Evolutionary conservation across 495 filamentous ascomycete species (phyloP).

Genomic region (Annulohypoxylon bovei): DNA sequence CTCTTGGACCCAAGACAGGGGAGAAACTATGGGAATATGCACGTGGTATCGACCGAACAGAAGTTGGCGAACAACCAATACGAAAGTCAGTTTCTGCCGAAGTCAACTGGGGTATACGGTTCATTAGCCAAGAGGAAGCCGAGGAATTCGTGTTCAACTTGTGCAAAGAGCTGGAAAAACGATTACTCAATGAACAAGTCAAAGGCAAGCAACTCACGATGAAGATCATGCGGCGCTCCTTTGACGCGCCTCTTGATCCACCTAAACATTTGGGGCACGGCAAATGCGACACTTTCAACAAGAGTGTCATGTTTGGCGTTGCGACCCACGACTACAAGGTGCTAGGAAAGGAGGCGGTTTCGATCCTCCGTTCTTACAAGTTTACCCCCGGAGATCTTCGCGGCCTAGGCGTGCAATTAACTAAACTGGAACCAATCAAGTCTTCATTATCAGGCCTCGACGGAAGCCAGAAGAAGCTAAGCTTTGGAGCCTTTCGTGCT

Average conservation of each 20-base stretch:
- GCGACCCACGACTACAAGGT: constrained; percentile 77
- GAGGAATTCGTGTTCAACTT: constrained; percentile 89
- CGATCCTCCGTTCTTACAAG: constrained; percentile 80
- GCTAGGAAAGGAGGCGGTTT: constrained; percentile 81
- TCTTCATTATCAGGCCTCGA: constrained; percentile 52
- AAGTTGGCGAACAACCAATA: constrained; percentile 81
- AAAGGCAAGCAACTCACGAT: constrained; percentile 89
- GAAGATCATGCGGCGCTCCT: constrained; percentile 88
- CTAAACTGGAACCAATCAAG: constrained; percentile 85
- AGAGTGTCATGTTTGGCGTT: constrained; percentile 81
- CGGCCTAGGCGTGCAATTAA: constrained; percentile 91
- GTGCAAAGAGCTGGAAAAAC: constrained; percentile 80
- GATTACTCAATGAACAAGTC: constrained; percentile 81
- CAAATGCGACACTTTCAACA: constrained; percentile 92
- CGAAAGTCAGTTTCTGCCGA: constrained; percentile 95
- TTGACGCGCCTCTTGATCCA: constrained; percentile 89
- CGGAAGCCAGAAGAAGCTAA: constrained; percentile 71
- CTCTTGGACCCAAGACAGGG: constrained; percentile 90
- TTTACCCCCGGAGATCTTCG: constrained; percentile 91
- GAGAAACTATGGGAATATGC: constrained; percentile 91
- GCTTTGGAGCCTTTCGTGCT: constrained; percentile 39
- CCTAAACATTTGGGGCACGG: constrained; percentile 96
- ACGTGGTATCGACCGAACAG: constrained; percentile 84
- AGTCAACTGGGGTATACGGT: constrained; percentile 98
- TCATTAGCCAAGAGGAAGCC: constrained; percentile 86